These are phyloP conservation scores for Debaryomyces castellii DNA, from an alignment of 805 yeast genomes.

Conservation along the genomic window DNA sequence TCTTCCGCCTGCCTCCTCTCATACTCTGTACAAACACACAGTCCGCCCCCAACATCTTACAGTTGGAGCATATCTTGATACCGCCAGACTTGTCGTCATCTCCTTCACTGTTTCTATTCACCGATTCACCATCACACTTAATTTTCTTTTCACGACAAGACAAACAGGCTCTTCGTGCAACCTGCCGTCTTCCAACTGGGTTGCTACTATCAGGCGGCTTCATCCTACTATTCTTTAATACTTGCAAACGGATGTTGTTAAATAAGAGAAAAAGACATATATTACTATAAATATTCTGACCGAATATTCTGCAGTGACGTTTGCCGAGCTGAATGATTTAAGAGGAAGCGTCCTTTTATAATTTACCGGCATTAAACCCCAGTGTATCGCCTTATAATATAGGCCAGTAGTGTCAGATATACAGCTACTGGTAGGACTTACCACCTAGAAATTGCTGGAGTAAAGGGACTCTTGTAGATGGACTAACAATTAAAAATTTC, in stretches of 20 bases:
- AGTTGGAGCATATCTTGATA: constrained; percentile 46
- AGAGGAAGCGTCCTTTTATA: not conserved
- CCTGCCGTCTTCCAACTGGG: constrained; percentile 36
- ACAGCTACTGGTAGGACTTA: too few relatives aligned
- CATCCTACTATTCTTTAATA: not conserved
- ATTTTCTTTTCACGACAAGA: constrained; percentile 65
- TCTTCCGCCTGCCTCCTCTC: constrained; percentile 56
- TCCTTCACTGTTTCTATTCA: constrained; percentile 8
- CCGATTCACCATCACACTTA: constrained; percentile 62
- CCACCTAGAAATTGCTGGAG: too few relatives aligned
- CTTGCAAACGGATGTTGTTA: not conserved
- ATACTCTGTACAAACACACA: constrained; percentile 58
- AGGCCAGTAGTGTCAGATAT: too few relatives aligned
- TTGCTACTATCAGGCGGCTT: not conserved
- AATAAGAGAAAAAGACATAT: not conserved
- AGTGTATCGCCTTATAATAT: too few relatives aligned
- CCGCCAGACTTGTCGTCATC: constrained; percentile 14
- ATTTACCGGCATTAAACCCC: not conserved
- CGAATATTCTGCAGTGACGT: not conserved
- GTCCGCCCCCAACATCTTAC: constrained; percentile 41
- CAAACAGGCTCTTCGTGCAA: constrained; percentile 61
- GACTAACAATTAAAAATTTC: too few relatives aligned
- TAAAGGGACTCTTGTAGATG: too few relatives aligned
- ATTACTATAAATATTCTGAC: not conserved
- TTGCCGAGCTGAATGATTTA: not conserved